Evolutionary conservation across 179 eudicot genomes (phyloP).

Genomic region (Amaranthus tricolor): DNA sequence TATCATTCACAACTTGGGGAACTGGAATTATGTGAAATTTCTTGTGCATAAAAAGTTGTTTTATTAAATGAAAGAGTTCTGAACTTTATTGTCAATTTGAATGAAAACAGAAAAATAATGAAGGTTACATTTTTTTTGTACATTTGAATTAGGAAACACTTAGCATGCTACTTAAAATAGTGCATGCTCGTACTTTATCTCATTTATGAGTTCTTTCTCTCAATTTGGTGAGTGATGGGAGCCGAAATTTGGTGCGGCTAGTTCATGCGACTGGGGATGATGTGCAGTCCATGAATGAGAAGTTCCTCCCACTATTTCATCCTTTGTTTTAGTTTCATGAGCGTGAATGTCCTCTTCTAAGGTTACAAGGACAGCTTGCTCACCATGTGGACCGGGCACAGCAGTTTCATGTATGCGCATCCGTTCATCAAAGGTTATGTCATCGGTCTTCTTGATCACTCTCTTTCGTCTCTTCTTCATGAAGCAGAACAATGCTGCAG

Average conservation of each 20-base stretch:
- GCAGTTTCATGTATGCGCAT: constrained; percentile 48
- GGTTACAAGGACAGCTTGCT: constrained; percentile 43
- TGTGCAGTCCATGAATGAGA: constrained; percentile 25
- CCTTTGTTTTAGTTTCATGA: constrained; percentile 48
- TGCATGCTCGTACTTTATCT: not conserved
- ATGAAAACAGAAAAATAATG: not conserved
- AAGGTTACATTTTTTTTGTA: not conserved
- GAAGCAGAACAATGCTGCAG: constrained; percentile 61
- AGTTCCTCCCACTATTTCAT: constrained; percentile 34
- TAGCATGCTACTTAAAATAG: not conserved
- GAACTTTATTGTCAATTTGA: constrained; percentile 9
- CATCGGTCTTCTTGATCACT: constrained; percentile 40
- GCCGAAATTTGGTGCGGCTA: constrained; percentile 25
- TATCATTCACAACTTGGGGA: no score
- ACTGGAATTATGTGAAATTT: not conserved
- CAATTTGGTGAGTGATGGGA: constrained; percentile 29
- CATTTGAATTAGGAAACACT: not conserved
- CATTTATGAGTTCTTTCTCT: constrained; percentile 18
- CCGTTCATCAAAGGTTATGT: constrained; percentile 45
- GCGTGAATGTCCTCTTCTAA: constrained; percentile 68
- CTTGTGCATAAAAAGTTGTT: not conserved
- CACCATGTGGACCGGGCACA: constrained; percentile 62
- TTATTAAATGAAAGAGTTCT: not conserved
- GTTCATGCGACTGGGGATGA: constrained; percentile 33
- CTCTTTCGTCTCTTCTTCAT: constrained; percentile 59